phyloP scores from a whole-genome alignment of 2,329 filamentous ascomycete genomes.

The Onygenales sp. region DNA sequence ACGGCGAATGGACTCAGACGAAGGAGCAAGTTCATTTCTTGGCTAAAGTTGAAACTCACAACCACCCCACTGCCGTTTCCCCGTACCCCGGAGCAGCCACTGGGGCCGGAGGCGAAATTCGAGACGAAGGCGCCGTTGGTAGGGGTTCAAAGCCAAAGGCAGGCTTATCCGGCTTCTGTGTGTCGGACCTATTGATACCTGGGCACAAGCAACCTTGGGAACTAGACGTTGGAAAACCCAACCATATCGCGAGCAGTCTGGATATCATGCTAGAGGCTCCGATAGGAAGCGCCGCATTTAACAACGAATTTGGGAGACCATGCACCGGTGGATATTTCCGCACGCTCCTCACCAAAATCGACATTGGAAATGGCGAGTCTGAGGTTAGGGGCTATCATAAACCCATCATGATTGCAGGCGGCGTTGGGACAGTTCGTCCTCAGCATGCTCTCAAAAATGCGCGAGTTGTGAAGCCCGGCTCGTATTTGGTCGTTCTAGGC shows the following conservation, averaged over 20 bases:
- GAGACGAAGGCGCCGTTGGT: conserved; percentile 90
- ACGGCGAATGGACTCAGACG: conserved; percentile 76
- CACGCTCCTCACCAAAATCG: conserved; percentile 66
- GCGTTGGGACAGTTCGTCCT: conserved; percentile 83
- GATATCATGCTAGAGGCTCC: conserved; percentile 98
- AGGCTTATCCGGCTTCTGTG: conserved; percentile 84
- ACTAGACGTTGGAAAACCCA: conserved; percentile 75
- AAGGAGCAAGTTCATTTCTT: conserved; percentile 83
- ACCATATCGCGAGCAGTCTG: conserved; percentile 84
- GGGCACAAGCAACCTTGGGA: conserved; percentile 81
- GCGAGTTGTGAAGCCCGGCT: conserved; percentile 70
- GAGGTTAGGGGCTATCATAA: conserved; percentile 93
- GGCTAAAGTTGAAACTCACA: conserved; percentile 95
- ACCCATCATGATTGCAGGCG: conserved; percentile 96
- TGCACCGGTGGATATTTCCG: conserved; percentile 84
- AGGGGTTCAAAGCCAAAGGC: conserved; percentile 88
- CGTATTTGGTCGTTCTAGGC: conserved; percentile 83
- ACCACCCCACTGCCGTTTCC: conserved; percentile 92
- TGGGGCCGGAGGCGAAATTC: conserved; percentile 88
- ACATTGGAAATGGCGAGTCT: conserved; percentile 49
- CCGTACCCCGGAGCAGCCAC: conserved; percentile 90
- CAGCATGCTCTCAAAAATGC: conserved; percentile 82
- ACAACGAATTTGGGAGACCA: conserved; percentile 94
- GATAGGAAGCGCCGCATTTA: conserved; percentile 89
- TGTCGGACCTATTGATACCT: conserved; percentile 87